Evolutionary conservation across 306 rosid genomes (phyloP), one percentile per base, ranked within the genome.

Genomic region (Cucurbita argyrosperma): DNA sequence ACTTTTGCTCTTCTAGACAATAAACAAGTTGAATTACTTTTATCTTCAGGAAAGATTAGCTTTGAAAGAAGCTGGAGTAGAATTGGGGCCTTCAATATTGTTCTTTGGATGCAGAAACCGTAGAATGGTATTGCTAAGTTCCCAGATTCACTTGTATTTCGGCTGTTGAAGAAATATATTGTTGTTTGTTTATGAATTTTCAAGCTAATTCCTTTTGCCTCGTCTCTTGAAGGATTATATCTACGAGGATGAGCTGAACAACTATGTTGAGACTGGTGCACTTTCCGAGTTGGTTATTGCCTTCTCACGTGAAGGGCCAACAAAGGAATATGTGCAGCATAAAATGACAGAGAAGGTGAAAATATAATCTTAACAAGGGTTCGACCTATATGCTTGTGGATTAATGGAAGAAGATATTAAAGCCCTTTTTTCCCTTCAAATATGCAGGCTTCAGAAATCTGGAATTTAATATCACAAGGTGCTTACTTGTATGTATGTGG

Each of bases 101-200:
- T 95, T 88, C 87, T 95, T 95, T 55, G 99, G 99, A 68, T 91
- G 99, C 76, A 88, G 99, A 78, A 95, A 91, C 76, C 81, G 97
- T 66, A 81, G 81, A 81, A 79, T 85, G 96, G 99, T 91, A 75
- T 84, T 84, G 90, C 71, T 43, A 39, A 62, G 40, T 59, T 16
- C 71, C 49, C 13, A 30, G 46, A 30, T 78, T 30, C 38, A 54
- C 45, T 50, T 58, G 26, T 14, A 26, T 18, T 69, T 19, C 19
- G 10, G 39, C 72, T 67, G 19, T 46, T 46, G 19, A 67, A 42
- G 60, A 51, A 70, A 51, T 51, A 26, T 10, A 37, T 15, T 4
- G 38, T 52, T 75, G 35, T 21, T 66, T 72, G 53, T 42, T 45
- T 56, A 23, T 60, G 23, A 30, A 38, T 38, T 23, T 58, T 62